Evolutionary conservation across 1,139 yeast species (phyloP).

Genomic region (Sugiyamaella xylanicola): DNA sequence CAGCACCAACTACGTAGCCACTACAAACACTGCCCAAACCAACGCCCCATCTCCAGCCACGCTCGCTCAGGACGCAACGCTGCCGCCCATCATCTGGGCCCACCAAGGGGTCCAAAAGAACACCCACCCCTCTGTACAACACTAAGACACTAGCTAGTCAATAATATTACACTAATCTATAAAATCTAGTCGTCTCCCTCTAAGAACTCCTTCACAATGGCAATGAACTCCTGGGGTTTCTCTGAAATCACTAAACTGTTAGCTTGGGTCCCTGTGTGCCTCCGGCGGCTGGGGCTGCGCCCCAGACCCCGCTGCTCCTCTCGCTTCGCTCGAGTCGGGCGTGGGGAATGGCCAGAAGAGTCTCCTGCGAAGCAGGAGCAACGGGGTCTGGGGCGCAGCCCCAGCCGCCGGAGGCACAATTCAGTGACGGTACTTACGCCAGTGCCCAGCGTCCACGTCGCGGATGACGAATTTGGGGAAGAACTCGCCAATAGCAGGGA

Average conservation of each 20-base stretch:
- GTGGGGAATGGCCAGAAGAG: background rate
- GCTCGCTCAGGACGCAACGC: background rate
- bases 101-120: slow-evolving; percentile 5
- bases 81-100: slow-evolving; percentile 9
- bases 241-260: slow-evolving; percentile 33
- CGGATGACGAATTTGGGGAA: slow-evolving; percentile 77
- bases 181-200: slow-evolving; percentile 3
- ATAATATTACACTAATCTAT: background rate
- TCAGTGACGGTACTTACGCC: slow-evolving; percentile 50
- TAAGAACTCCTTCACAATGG: slow-evolving; percentile 28
- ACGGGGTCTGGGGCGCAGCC: background rate
- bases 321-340: background rate
- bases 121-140: background rate
- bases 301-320: background rate
- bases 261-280: background rate
- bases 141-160: background rate
- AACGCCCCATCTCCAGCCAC: background rate
- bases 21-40: background rate
- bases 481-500: slow-evolving; percentile 71
- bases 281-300: slow-evolving; percentile 1
- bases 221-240: slow-evolving; percentile 36
- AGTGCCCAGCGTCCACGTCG: slow-evolving; percentile 86
- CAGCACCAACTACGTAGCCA: background rate
- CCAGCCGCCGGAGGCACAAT: slow-evolving; percentile 3
- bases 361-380: background rate